Percentiles rank a stretch among this genome's conserved stretches.
These are phyloP conservation scores for Fusarium multiceps DNA, from an alignment of 2,329 filamentous ascomycete species.

Conservation along the genomic window DNA sequence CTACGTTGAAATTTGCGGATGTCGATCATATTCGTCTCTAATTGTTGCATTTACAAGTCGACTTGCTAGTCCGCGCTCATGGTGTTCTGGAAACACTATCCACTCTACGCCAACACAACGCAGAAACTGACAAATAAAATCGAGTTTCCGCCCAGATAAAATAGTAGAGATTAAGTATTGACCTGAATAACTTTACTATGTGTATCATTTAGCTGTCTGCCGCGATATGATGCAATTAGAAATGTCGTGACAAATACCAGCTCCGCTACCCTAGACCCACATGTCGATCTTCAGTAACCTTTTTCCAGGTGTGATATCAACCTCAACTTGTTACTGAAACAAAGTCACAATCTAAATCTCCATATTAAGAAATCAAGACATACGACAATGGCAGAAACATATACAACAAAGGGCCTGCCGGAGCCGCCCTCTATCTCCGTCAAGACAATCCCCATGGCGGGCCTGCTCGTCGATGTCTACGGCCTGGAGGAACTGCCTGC, in stretches of 20 bases:
- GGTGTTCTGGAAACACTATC: no score
- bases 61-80: no score
- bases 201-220: neutral
- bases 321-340: neutral
- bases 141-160: neutral
- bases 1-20: no score
- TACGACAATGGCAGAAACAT: constrained; percentile 43
- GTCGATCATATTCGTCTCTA: rapidly evolving
- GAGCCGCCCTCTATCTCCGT: constrained; percentile 67
- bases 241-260: constrained; percentile 1
- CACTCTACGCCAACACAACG: neutral
- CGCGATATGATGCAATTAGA: neutral
- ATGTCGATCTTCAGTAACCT: neutral
- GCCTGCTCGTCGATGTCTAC: constrained; percentile 82
- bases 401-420: constrained; percentile 52
- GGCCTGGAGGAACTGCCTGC: constrained; percentile 79
- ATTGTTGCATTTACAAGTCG: no score
- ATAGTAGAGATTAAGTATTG: neutral
- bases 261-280: constrained; percentile 37
- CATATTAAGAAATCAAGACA: neutral
- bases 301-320: neutral
- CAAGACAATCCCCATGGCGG: constrained; percentile 77
- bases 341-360: neutral
- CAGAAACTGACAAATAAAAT: neutral
- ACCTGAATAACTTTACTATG: neutral